Base-by-base conservation (phyloP, 345 rosid species). In the Clausena lansium region DNA sequence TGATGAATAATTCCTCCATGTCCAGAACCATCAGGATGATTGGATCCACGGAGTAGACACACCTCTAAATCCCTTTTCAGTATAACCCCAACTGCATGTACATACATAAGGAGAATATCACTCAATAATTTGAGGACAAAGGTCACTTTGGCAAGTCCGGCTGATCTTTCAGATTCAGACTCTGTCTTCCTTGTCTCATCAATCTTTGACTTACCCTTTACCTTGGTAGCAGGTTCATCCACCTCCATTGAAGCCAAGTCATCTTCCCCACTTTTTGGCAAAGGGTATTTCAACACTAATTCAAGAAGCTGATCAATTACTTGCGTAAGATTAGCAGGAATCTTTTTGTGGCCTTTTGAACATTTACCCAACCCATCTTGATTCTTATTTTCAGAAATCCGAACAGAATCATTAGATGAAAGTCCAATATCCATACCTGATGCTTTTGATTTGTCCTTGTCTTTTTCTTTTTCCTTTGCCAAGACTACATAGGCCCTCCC, bases 221-320 rank as follows among this genome's bases (percentile, higher is more conserved):
- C 87, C 84, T 89, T 95, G 74, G 83, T 82, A 35, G 86, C 71
- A 77, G 98, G 91, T 83, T 85, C 97, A 82, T 95, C 98, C 78
- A 93, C 91, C 81, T 95, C 97, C 99, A 93, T 93, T 14, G 82
- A 86, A 27, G 78, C 79, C 33, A 80, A 82, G 71, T 87, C 89
- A 79, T 81, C 92, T 74, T 90, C 97, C 84, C 81, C 91, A 77
- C 87, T 77, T 84, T 84, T 84, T 4, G 70, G 87, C 67, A 84
- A 73, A 76, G 93, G 93, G 78, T 83, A 91, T 79, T 88, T 93
- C 89, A 93, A 67, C 30, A 95, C 86, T 79, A 92, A 89, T 78
- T 95, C 98, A 84, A 95, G 94, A 83, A 95, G 98, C 87, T 92
- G 99, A 86, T 95, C 98, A 78, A 95, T 90, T 66, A 93, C 98